Evolutionary conservation across 371 early-diverging fungal genomes (phyloP), one percentile per base, ranked within the genome.

Genomic region (Coelomomyces lativittatus): DNA sequence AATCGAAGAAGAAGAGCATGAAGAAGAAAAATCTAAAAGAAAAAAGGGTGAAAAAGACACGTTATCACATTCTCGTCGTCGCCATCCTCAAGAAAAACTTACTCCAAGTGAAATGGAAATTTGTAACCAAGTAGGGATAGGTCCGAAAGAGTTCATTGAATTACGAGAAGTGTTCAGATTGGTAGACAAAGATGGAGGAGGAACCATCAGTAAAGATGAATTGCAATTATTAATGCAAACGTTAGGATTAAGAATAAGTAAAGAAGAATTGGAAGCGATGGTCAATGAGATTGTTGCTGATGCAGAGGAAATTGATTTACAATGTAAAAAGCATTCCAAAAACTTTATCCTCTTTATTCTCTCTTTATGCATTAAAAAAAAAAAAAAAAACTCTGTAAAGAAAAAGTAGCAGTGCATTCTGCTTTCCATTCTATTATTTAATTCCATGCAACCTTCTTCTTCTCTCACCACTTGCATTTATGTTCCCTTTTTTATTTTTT

Each of bases 101-200:
- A n/a, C n/a, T n/a, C n/a, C n/a, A n/a, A n/a, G n/a, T n/a, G n/a
- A n/a, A n/a, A n/a, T n/a, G n/a, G n/a, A n/a, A n/a, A n/a, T 39
- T 15, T 39, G 39, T n/a, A 40, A 10, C 15, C 2, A 6, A 27
- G 10, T 45, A 1, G 45, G 45, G 17, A 4, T 45, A 6, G 7
- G n/a, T 12, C 38, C 45, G n/a, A 24, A 27, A 24, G 39, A 45
- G 45, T 45, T 45, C n/a, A 2, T 3, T 15, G 45, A 45, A 21
- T 7, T 45, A 26, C 15, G 14, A 14, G 45, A 45, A 17, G 39
- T 39, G 28, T 45, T 45, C n/a, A 25, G 38, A 15, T 27, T 45
- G 47, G 45, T 45, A 15, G 45, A 45, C 4, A 45, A 45, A 21
- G 45, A 45, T 17, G 45, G 45, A 14, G 45, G 45, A 29, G 45